Base-by-base conservation (phyloP, 2,329 filamentous ascomycete genomes). In the Uncinocarpus reesii region DNA sequence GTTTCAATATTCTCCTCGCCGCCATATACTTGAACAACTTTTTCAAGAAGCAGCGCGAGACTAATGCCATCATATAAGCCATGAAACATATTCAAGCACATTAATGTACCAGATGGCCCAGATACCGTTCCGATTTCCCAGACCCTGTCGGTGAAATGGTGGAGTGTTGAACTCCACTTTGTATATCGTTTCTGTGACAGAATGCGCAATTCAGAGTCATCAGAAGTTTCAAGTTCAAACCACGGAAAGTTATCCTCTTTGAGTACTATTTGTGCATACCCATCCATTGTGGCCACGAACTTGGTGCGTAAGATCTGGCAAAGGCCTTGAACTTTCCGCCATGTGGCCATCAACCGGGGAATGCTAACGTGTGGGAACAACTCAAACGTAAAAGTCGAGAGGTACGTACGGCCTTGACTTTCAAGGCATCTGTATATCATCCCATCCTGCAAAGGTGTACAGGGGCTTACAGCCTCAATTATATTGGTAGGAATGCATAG, bases 61-160 rank as follows among this genome's bases (percentile, higher is more conserved):
- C 87, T 90, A 54, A 77, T 83, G 1, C 87, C 89, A 63, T 95
- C 89, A 57, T 95, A 95, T 0, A 95, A 64, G 0, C 78, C 87
- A 61, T 95, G 89, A 65, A 95, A 94, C 0, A 93, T 80, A 38
- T 83, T 76, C 2, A 94, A 58, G 2, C 73, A 65, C 26, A 94
- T 64, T 0, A 72, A 53, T 5, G 57, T 58, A 11, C 53, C 54
- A 1, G 53, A 48, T 4, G 60, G 53, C 7, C 60, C 59, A 21
- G 55, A 57, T 4, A 60, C 49, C 5, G 67, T 42, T 13, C 61
- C 58, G 15, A 65, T 55, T 47, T 61, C 58, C 65, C 63, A 69
- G 11, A 64, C 56, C 20, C 55, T 53, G 3, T 54, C 52, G 32
- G 47, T 56, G 3, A 76, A 65, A 1, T 65, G 60, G 3, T 61